phyloP scores from a whole-genome alignment of 2,329 filamentous ascomycete genomes.

The Fusarium musae region DNA sequence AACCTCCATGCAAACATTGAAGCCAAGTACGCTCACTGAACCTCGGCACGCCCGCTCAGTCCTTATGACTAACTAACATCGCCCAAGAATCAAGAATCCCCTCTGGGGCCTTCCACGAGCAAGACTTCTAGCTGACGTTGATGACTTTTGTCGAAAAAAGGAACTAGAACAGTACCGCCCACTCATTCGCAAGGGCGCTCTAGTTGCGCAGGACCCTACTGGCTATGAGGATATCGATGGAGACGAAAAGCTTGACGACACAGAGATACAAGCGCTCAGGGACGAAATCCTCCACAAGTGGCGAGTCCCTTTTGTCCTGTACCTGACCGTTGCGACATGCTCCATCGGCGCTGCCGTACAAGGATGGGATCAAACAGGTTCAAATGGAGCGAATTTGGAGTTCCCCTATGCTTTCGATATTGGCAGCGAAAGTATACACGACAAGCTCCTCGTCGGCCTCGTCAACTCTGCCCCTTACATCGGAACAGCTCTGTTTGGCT shows the following conservation, averaged over 20 bases:
- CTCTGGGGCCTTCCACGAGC: slow-evolving; percentile 63
- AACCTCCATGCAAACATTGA: slow-evolving; percentile 60
- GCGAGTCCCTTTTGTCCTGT: slow-evolving; percentile 70
- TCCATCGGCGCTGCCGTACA: slow-evolving; percentile 77
- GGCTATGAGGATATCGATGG: slow-evolving; percentile 69
- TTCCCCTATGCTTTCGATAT: slow-evolving; percentile 66
- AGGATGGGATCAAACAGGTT: slow-evolving; percentile 75
- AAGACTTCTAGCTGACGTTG: slow-evolving; percentile 65
- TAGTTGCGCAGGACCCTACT: slow-evolving; percentile 77
- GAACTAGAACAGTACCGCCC: slow-evolving; percentile 67
- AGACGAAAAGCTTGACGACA: slow-evolving; percentile 66
- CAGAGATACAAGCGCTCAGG: slow-evolving; percentile 68
- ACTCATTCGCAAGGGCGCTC: slow-evolving; percentile 74
- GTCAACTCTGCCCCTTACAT: slow-evolving; percentile 70
- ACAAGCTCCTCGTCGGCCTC: slow-evolving; percentile 69
- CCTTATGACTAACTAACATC: slow-evolving; percentile 33
- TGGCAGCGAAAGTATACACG: slow-evolving; percentile 48
- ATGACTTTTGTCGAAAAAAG: slow-evolving; percentile 70
- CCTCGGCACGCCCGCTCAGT: not conserved
- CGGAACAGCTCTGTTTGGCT: slow-evolving; percentile 62
- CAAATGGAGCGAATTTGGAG: slow-evolving; percentile 71
- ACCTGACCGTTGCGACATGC: slow-evolving; percentile 74
- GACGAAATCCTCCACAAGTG: slow-evolving; percentile 76
- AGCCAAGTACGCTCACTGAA: slow-evolving; percentile 53
- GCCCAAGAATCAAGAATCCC: slow-evolving; percentile 56